Evolutionary conservation across 2,329 filamentous ascomycete genomes (phyloP).

Genomic region (Pleurostoma richardsiae): DNA sequence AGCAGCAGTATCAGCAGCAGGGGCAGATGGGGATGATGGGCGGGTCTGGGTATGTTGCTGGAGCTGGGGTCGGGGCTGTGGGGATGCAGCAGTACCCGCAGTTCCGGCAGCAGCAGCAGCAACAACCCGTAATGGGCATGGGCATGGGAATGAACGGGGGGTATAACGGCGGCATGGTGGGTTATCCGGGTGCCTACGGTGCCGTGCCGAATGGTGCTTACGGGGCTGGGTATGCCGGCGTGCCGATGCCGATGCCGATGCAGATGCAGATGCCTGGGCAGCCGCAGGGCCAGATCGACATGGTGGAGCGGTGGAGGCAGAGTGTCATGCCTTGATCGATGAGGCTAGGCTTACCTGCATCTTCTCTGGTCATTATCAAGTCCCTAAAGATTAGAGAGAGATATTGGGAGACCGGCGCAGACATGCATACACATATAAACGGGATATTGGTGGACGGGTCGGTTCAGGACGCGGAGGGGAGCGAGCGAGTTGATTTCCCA

Average conservation of each 20-base stretch:
- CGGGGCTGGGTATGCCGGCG: conserved; percentile 6
- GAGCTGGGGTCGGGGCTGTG: neutral
- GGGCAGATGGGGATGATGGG: conserved; percentile 8
- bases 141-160: conserved; percentile 5
- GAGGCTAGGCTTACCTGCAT: too few relatives aligned
- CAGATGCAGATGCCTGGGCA: conserved; percentile 14
- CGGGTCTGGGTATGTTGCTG: conserved; percentile 6
- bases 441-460: too few relatives aligned
- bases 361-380: too few relatives aligned
- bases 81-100: neutral
- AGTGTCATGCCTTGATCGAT: conserved; percentile 10
- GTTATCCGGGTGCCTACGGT: conserved; percentile 7
- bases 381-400: too few relatives aligned
- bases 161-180: conserved; percentile 5
- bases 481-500: too few relatives aligned
- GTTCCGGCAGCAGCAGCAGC: conserved; percentile 8
- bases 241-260: conserved; percentile 9
- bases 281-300: conserved; percentile 17
- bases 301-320: conserved; percentile 27
- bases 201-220: conserved; percentile 6
- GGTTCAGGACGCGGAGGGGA: too few relatives aligned
- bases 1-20: conserved; percentile 1
- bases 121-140: conserved; percentile 4
- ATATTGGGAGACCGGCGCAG: too few relatives aligned
- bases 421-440: too few relatives aligned